Percentiles rank a stretch among this genome's conserved stretches.
phyloP scores from a whole-genome alignment of 768 basidiomycete species.

The Auriscalpium vulgare region DNA sequence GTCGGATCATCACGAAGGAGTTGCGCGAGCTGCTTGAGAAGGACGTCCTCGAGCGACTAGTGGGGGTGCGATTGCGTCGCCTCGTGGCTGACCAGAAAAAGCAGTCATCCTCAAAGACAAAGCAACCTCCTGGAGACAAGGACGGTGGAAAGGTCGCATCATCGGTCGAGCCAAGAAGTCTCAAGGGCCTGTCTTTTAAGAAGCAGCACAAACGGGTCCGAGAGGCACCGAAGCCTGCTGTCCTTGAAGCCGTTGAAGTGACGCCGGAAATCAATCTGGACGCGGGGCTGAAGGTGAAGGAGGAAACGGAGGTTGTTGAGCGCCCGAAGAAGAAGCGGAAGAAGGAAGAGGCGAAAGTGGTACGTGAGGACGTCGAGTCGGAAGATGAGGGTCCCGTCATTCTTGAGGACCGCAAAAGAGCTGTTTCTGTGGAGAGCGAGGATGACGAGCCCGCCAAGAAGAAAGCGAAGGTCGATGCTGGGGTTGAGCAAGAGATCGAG shows the following conservation, averaged over 20 bases:
- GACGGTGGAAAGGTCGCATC: constrained; percentile 27
- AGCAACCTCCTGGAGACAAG: constrained; percentile 26
- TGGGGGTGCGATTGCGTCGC: constrained; percentile 43
- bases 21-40: constrained; percentile 48
- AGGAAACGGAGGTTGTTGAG: constrained; percentile 30
- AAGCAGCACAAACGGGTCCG: constrained; percentile 32
- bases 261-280: constrained; percentile 15
- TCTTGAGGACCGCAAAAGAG: constrained; percentile 22
- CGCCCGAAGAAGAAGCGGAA: constrained; percentile 54
- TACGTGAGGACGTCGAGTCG: constrained; percentile 44
- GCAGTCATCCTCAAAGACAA: constrained; percentile 24
- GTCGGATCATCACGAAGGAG: constrained; percentile 49
- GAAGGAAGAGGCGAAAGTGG: constrained; percentile 35
- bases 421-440: constrained; percentile 21
- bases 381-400: constrained; percentile 44
- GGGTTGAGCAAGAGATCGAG: constrained; percentile 11
- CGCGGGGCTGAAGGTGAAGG: constrained; percentile 18
- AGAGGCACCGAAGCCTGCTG: constrained; percentile 23
- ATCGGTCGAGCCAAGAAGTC: constrained; percentile 1
- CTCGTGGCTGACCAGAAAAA: constrained; percentile 47
- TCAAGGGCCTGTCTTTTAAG: constrained; percentile 39
- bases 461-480: constrained; percentile 21
- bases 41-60: constrained; percentile 57
- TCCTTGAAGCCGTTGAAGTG: constrained; percentile 22
- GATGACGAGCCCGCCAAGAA: constrained; percentile 39